phyloP scores from a whole-genome alignment of 805 yeast species.

The Grigorovia humatica region DNA sequence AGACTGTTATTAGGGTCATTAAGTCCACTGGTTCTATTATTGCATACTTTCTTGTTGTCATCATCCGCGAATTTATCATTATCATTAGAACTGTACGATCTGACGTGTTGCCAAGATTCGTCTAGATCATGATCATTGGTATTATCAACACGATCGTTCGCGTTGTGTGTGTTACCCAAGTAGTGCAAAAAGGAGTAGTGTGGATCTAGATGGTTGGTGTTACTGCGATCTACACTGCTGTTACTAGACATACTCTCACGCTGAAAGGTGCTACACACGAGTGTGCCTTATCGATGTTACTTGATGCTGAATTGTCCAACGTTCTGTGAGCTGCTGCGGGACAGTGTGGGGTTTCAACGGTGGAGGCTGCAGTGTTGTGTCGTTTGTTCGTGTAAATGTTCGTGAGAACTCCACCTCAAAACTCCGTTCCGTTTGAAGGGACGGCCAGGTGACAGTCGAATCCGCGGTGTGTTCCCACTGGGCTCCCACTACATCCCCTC shows the following conservation, averaged over 20 bases:
- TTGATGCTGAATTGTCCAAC: too few species aligned
- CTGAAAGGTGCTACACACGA: background rate
- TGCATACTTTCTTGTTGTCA: slow-evolving; percentile 10
- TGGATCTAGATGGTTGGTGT: slow-evolving; percentile 15
- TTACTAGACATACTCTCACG: background rate
- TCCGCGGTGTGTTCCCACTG: background rate
- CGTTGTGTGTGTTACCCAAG: slow-evolving; percentile 7
- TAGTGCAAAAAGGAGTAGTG: slow-evolving; percentile 24
- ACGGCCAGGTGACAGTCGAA: background rate
- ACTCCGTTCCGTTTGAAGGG: background rate
- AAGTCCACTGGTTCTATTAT: background rate
- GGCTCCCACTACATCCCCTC: too few species aligned
- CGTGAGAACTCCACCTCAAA: background rate
- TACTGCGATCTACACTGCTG: background rate
- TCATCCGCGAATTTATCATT: slow-evolving; percentile 12
- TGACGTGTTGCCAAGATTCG: slow-evolving; percentile 26
- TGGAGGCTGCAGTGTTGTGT: background rate
- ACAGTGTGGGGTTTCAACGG: too few species aligned
- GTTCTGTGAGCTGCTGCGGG: too few species aligned
- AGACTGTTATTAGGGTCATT: too few species aligned
- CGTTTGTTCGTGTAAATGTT: background rate
- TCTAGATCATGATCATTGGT: background rate
- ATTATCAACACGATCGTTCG: background rate
- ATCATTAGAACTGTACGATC: slow-evolving; percentile 7
- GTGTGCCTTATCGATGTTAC: too few species aligned